phyloP scores from a whole-genome alignment of 2,329 filamentous ascomycete genomes.

The Fusarium sp. region DNA sequence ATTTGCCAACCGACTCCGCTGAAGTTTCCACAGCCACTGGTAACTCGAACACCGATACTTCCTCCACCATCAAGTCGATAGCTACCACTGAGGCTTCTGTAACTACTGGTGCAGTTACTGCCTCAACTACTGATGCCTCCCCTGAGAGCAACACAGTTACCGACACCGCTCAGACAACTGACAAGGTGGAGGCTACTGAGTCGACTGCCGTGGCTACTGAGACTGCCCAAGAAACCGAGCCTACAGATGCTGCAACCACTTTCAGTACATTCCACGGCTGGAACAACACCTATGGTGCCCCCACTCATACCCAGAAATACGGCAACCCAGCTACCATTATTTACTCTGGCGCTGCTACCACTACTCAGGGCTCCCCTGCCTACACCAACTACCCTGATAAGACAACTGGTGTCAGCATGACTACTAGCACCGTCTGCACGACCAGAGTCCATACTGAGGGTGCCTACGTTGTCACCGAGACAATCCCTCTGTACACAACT shows the following conservation, averaged over 20 bases:
- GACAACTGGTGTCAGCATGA: constrained; percentile 31
- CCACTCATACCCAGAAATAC: constrained; percentile 20
- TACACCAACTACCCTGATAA: constrained; percentile 26
- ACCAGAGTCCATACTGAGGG: constrained; percentile 61
- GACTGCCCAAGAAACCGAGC: constrained; percentile 9
- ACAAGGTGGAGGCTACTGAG: not conserved
- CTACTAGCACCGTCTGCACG: constrained; percentile 56
- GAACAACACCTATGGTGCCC: constrained; percentile 30
- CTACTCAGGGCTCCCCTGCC: constrained; percentile 18
- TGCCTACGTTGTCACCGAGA: constrained; percentile 56
- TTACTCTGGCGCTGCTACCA: constrained; percentile 4
- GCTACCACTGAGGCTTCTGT: constrained; percentile 1
- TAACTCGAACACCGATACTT: constrained; percentile 1
- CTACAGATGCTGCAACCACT: constrained; percentile 17
- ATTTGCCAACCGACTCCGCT: constrained; percentile 5
- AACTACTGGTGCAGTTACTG: not conserved
- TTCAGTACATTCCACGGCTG: constrained; percentile 37
- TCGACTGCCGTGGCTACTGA: constrained; percentile 6
- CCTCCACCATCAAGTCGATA: not conserved
- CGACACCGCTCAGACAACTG: not conserved
- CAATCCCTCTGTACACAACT: constrained; percentile 60
- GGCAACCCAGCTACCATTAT: constrained; percentile 17
- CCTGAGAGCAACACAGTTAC: constrained; percentile 3
- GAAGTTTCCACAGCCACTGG: constrained; percentile 3
- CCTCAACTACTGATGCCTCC: constrained; percentile 3